Evolutionary conservation across 2,329 filamentous ascomycete genomes (phyloP).

Genomic region (Trichophyton verrucosum): DNA sequence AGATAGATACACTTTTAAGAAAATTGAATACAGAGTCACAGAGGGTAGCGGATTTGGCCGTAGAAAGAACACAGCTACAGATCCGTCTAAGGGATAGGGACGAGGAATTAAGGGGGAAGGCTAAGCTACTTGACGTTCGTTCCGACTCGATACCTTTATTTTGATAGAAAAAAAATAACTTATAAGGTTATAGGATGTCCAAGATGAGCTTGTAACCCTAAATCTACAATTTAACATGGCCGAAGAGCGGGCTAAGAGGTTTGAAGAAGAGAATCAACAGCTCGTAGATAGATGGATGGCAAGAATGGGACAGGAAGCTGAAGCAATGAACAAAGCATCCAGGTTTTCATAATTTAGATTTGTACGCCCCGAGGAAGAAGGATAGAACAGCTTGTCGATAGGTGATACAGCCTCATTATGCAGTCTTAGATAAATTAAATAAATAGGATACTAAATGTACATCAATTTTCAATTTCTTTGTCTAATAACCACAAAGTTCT

Average conservation of each 20-base stretch:
- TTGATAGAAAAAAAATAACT: background rate
- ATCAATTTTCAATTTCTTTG: background rate
- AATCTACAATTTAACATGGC: constrained; percentile 80
- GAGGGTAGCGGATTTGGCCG: constrained; percentile 49
- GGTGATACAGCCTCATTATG: background rate
- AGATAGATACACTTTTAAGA: constrained; percentile 51
- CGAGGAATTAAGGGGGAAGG: constrained; percentile 74
- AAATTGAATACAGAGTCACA: constrained; percentile 49
- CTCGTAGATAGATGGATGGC: constrained; percentile 86
- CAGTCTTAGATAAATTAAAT: no score
- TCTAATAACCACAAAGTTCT: background rate
- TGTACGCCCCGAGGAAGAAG: background rate
- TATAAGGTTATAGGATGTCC: constrained; percentile 49
- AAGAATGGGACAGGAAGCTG: constrained; percentile 71
- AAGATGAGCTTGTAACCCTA: constrained; percentile 82
- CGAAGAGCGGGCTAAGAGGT: constrained; percentile 59
- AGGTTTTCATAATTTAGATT: constrained; percentile 29
- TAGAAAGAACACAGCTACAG: constrained; percentile 49
- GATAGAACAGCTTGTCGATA: background rate
- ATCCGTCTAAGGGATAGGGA: constrained; percentile 65
- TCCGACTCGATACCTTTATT: background rate
- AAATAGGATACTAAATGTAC: background rate
- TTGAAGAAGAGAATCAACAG: constrained; percentile 75
- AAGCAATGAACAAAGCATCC: constrained; percentile 62
- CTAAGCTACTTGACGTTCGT: constrained; percentile 62